Conservation (phyloP, 306 rosid species). For the Gleditsia sinensis region DNA sequence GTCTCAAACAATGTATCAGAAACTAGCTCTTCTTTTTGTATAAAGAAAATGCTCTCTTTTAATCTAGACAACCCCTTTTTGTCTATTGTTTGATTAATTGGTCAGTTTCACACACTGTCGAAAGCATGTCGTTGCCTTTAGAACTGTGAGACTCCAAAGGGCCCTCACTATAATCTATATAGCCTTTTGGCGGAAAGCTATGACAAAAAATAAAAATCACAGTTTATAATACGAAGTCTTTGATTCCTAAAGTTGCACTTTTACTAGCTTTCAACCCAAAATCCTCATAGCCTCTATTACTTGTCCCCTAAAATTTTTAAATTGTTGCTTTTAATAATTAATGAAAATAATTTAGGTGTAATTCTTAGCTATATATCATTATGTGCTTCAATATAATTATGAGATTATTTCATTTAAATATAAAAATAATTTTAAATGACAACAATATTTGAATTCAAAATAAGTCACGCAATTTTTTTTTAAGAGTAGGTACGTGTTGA, state of each 20-base stretch:
- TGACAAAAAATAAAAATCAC: slow-evolving; percentile 13
- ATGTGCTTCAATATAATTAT: too few species aligned
- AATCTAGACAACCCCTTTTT: background rate
- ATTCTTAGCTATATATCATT: too few species aligned
- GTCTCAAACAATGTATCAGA: background rate
- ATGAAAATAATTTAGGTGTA: background rate
- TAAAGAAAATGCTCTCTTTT: background rate
- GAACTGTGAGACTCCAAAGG: slow-evolving; percentile 16
- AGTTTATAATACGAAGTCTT: background rate
- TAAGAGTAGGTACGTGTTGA: too few species aligned
- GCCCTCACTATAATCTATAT: background rate
- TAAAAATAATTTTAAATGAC: too few species aligned
- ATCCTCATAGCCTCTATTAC: background rate
- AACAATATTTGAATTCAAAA: too few species aligned
- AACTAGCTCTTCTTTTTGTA: background rate
- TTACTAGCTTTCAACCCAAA: background rate
- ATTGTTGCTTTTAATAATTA: background rate
- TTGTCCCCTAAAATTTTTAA: background rate
- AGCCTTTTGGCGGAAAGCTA: slow-evolving; percentile 27
- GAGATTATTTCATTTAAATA: too few species aligned
- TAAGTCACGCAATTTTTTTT: too few species aligned
- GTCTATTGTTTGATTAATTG: slow-evolving; percentile 11
- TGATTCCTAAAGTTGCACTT: background rate
- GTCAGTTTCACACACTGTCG: slow-evolving; percentile 21
- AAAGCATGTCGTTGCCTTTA: slow-evolving; percentile 14